A percentile compares a stretch with the other conserved stretches of the same genome.
These are phyloP conservation scores for Helicostylum pulchrum DNA, from an alignment of 192 early-diverging fungal genomes.

Conservation along the genomic window DNA sequence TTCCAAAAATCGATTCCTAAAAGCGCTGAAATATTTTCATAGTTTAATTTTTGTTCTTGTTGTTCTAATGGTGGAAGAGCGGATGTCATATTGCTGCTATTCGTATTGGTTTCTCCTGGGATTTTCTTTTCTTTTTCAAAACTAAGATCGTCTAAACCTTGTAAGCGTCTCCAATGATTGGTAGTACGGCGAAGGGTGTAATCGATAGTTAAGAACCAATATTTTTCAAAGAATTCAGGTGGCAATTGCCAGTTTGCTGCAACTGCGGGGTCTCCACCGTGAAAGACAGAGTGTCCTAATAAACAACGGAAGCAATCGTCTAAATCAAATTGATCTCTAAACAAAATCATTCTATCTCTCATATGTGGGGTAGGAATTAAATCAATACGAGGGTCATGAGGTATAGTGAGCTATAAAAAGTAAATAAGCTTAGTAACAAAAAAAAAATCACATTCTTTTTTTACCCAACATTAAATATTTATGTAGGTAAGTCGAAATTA, in stretches of 20 bases:
- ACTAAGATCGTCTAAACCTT: slow-evolving; percentile 8
- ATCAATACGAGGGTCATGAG: slow-evolving; percentile 41
- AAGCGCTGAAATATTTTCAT: neutral
- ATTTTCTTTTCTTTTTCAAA: slow-evolving; percentile 2
- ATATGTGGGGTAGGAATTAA: slow-evolving; percentile 34
- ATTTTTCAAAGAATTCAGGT: slow-evolving; percentile 35
- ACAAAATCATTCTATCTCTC: slow-evolving; percentile 43
- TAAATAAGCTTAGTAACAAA: neutral
- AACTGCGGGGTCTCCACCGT: slow-evolving; percentile 34
- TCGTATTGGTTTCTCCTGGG: too few species aligned
- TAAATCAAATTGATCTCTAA: slow-evolving; percentile 36
- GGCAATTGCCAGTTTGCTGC: slow-evolving; percentile 39
- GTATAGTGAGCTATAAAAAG: slow-evolving; percentile 26
- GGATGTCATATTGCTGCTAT: neutral
- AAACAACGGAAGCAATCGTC: slow-evolving; percentile 36
- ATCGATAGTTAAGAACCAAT: slow-evolving; percentile 32
- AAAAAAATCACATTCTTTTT: neutral
- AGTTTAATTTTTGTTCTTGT: neutral
- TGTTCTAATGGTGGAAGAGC: neutral
- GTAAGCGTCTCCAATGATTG: slow-evolving; percentile 11
- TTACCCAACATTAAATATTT: neutral
- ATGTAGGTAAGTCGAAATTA: slow-evolving; percentile 1
- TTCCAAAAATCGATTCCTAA: slow-evolving; percentile 16
- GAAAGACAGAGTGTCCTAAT: slow-evolving; percentile 25
- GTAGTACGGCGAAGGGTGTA: slow-evolving; percentile 22